Conservation (phyloP, 164 flowering plant species). For the Vitis labrusca region DNA sequence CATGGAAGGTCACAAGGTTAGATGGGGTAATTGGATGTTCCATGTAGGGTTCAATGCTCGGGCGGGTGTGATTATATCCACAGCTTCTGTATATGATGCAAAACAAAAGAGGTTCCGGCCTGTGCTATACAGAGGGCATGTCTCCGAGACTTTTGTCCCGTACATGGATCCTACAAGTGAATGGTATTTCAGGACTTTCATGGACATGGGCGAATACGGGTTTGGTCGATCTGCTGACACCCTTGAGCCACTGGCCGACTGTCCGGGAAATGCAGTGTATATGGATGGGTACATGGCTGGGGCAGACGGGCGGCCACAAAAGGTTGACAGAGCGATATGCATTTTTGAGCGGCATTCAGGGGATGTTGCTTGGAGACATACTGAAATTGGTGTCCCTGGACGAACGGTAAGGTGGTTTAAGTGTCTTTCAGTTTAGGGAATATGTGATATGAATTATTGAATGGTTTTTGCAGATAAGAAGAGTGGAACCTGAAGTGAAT, state of each 20-base stretch:
- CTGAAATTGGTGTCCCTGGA: slow-evolving; percentile 41
- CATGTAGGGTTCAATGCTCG: slow-evolving; percentile 50
- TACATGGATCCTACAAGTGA: slow-evolving; percentile 57
- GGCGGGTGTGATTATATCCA: slow-evolving; percentile 47
- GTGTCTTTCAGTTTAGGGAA: not conserved
- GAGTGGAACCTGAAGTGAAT: slow-evolving; percentile 24
- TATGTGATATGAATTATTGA: not conserved
- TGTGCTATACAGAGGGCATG: slow-evolving; percentile 54
- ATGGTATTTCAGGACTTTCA: slow-evolving; percentile 52
- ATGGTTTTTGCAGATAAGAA: slow-evolving; percentile 20
- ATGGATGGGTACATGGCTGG: slow-evolving; percentile 43
- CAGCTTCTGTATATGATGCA: slow-evolving; percentile 41
- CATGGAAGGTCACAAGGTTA: slow-evolving; percentile 28
- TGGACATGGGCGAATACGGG: slow-evolving; percentile 60
- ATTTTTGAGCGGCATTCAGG: slow-evolving; percentile 44
- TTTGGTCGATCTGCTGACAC: slow-evolving; percentile 40
- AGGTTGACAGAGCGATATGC: slow-evolving; percentile 32
- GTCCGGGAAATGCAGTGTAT: slow-evolving; percentile 43
- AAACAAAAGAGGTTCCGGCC: slow-evolving; percentile 17
- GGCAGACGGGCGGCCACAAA: slow-evolving; percentile 29
- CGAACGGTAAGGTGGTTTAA: slow-evolving; percentile 21
- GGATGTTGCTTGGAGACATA: slow-evolving; percentile 47
- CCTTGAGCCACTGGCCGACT: slow-evolving; percentile 40
- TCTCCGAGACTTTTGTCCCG: slow-evolving; percentile 62
- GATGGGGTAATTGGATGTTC: slow-evolving; percentile 56